Conservation (phyloP, 108 stramenopile genomes). For the Craspedostauros australis region DNA sequence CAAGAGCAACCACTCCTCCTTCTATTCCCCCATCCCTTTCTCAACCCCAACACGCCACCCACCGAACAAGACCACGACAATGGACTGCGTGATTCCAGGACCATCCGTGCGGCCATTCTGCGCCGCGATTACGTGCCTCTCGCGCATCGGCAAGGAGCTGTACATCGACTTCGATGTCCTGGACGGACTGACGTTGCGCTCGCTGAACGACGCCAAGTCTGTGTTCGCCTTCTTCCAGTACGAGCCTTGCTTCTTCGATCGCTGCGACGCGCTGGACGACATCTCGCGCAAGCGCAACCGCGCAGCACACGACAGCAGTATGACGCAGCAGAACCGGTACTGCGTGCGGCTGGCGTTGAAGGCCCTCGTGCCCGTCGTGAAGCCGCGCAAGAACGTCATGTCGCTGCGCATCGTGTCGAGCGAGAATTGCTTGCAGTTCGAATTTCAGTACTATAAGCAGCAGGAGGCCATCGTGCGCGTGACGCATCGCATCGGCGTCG, state of each 20-base stretch:
- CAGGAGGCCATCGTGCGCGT: conserved; percentile 30
- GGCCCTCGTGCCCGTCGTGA: conserved; percentile 49
- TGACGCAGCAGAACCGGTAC: conserved; percentile 27
- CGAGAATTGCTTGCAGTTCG: conserved; percentile 45
- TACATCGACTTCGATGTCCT: conserved; percentile 77
- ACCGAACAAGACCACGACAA: conserved; percentile 10
- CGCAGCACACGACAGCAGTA: not conserved
- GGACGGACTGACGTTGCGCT: conserved; percentile 61
- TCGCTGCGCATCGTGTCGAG: conserved; percentile 41
- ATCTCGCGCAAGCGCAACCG: no score
- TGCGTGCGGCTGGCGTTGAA: conserved; percentile 64
- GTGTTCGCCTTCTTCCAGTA: conserved; percentile 67
- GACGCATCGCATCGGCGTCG: conserved; percentile 57
- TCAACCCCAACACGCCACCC: no score
- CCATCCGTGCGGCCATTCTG: conserved; percentile 65
- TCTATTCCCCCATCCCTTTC: no score
- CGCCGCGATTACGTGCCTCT: conserved; percentile 53
- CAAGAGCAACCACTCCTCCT: no score
- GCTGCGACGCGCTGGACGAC: conserved; percentile 32
- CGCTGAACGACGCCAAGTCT: conserved; percentile 78
- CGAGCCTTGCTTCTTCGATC: conserved; percentile 45
- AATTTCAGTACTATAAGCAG: conserved; percentile 37
- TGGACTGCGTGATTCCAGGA: conserved; percentile 75
- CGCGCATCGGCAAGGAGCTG: conserved; percentile 71
- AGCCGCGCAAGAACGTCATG: conserved; percentile 61